These are phyloP conservation scores for Sporothrix schenckii DNA, from an alignment of 2,329 filamentous ascomycete genomes.

Conservation along the genomic window DNA sequence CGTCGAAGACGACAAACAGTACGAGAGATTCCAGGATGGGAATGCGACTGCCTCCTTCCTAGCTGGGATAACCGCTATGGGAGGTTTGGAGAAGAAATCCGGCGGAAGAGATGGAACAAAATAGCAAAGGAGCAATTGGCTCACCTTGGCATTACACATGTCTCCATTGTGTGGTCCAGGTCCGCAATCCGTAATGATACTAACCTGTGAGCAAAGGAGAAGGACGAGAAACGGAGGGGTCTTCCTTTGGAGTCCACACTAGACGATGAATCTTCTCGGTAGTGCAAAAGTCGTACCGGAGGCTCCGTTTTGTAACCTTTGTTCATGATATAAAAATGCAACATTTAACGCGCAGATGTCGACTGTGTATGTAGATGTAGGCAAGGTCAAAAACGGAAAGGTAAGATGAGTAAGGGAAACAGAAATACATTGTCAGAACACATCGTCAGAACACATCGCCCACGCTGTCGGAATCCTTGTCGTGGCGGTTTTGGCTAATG, in stretches of 20 bases:
- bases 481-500: not conserved
- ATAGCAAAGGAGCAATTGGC: slow-evolving; percentile 14
- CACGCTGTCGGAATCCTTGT: not conserved
- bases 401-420: no score
- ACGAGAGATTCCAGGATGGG: not conserved
- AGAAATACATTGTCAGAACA: no score
- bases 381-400: no score
- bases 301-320: not conserved
- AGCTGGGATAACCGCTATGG: slow-evolving; percentile 11
- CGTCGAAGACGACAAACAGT: not conserved
- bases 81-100: slow-evolving; percentile 12
- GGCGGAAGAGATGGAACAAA: not conserved
- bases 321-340: not conserved
- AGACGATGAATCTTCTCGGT: no score
- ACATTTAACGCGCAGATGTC: no score
- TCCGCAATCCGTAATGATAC: no score
- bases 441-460: no score
- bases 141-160: slow-evolving; percentile 19
- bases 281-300: not conserved
- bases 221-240: not conserved
- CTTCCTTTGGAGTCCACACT: not conserved
- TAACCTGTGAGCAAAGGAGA: not conserved
- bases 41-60: slow-evolving; percentile 8
- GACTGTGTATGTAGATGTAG: no score
- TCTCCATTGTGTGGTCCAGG: not conserved